Base-by-base conservation (phyloP, 2,329 filamentous ascomycete species). In the Hortaea werneckii region DNA sequence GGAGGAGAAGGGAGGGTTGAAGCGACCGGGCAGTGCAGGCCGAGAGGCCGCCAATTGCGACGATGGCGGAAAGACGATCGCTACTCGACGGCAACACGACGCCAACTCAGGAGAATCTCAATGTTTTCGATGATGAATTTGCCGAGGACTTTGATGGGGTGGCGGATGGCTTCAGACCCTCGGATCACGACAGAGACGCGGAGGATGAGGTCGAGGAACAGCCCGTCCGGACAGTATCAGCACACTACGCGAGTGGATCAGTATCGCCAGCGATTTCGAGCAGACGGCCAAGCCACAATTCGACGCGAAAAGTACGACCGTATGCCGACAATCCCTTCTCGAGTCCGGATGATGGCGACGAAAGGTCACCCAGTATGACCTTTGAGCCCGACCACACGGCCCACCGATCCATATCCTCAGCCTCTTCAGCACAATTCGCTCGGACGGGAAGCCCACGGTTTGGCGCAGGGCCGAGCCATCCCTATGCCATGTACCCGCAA, bases 401-500 rank as follows among this genome's bases (percentile, higher is more conserved):
- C 26, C 57, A 58, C 26, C 50, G 62, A 20, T 59, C 60, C 7
- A 50, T 56, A n/a, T 64, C 61, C 7, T 62, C 61, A 7, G 58
- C 66, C 4, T 70, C 63, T 3, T 72, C 70, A 5, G 47, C 50
- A 26, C 45, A 60, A 11, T 64, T 57, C 43, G 60, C 60, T 11
- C 62, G 63, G 30, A 66, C 71, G 3, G 74, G 86, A 47, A 82
- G 78, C 47, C 83, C 83, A 9, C 85, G 87, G 53, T 76, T 77
- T 44, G 83, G 81, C 5, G 77, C 80, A 1, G 79, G 77, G 3
- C 87, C 87, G 13, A 92, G 85, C 44, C 85, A 92, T 64, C 85
- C 87, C 0, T 94, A 94, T 62, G 79, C 78, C 55, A 83, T 90
- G 79, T 94, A 94, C 63, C 79, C 83, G 5, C 87, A 94, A 61